Evolutionary conservation across 352 stramenopile genomes (phyloP), one percentile per base, ranked within the genome.

Genomic region (Phytophthora boehmeriae): DNA sequence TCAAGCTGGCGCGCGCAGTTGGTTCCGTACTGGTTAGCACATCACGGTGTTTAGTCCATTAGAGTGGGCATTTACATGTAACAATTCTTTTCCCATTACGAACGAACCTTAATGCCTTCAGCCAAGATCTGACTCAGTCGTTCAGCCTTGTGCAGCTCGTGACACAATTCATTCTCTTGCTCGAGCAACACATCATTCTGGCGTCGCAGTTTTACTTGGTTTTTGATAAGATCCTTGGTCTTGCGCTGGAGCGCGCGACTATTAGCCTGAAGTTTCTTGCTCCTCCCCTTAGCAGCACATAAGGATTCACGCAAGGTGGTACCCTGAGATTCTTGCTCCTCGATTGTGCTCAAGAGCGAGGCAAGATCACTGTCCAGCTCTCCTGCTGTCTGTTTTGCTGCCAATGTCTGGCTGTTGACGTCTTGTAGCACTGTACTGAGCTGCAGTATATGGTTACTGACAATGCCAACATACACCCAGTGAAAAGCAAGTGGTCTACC

Each of bases 101-200:
- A n/a, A 48, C 46, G 42, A 53, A 77, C 68, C 64, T 72, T 57
- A 23, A 77, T 77, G 8, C 68, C 68, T 59, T 74, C 64, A 28
- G 36, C 50, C 32, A 77, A 60, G 13, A 71, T 35, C 38, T 38
- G 36, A 45, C 55, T 59, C 32, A 77, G 56, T n/a, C 55, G 17
- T 46, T 74, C 56, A 19, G 41, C 52, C 47, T 71, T n/a, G 46
- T 51, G 43, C 41, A 72, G 51, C 22, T 59, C 30, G 5, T 14
- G 35, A 9, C 32, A 16, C 42, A 63, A 16, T 23, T 63, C 34
- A 51, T 68, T 39, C 46, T 63, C 48, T 69, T 74, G 41, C 23
- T 77, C 61, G 4, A 66, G 27, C 20, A 77, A 14, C 8, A 23
- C 52, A 27, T 48, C 22, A 2, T 54, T 63, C n/a, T 77, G 54